A percentile compares a stretch with the other conserved stretches of the same genome.
These are phyloP conservation scores for Beauveria rudraprayagi DNA, from an alignment of 2,329 filamentous ascomycete genomes.

Conservation along the genomic window DNA sequence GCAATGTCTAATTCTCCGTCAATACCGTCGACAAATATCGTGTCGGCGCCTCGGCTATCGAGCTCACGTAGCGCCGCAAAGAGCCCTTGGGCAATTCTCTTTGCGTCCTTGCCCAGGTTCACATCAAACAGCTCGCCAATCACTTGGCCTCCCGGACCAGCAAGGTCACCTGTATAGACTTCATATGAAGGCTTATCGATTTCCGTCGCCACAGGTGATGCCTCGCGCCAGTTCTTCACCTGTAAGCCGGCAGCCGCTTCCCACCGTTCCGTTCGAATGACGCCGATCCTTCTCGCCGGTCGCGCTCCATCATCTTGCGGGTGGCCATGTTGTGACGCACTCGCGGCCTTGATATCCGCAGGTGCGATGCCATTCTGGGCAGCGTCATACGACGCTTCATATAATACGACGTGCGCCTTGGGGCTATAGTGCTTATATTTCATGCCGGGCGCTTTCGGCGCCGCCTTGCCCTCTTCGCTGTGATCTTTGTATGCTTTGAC, in stretches of 20 bases:
- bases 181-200: constrained; percentile 27
- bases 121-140: constrained; percentile 56
- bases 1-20: constrained; percentile 72
- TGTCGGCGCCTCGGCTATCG: constrained; percentile 68
- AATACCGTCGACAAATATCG: constrained; percentile 88
- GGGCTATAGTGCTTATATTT: constrained; percentile 98
- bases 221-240: constrained; percentile 20
- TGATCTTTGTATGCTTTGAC: constrained; percentile 72
- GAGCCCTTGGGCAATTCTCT: constrained; percentile 73
- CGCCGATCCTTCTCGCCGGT: constrained; percentile 32
- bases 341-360: constrained; percentile 25
- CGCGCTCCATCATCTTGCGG: constrained; percentile 7
- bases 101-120: constrained; percentile 60
- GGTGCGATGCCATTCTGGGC: constrained; percentile 28
- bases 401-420: constrained; percentile 75
- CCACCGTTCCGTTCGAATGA: constrained; percentile 52
- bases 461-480: constrained; percentile 53
- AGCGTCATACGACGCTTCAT: constrained; percentile 47
- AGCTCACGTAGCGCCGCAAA: constrained; percentile 83
- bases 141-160: constrained; percentile 22
- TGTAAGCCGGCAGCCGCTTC: constrained; percentile 33
- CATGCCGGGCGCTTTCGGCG: constrained; percentile 88
- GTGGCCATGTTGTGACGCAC: constrained; percentile 18
- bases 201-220: constrained; percentile 14
- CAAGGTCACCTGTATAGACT: constrained; percentile 34